Percentiles rank a stretch among this genome's conserved stretches.
These are phyloP conservation scores for Murraya paniculata DNA, from an alignment of 345 rosid species.

Conservation along the genomic window DNA sequence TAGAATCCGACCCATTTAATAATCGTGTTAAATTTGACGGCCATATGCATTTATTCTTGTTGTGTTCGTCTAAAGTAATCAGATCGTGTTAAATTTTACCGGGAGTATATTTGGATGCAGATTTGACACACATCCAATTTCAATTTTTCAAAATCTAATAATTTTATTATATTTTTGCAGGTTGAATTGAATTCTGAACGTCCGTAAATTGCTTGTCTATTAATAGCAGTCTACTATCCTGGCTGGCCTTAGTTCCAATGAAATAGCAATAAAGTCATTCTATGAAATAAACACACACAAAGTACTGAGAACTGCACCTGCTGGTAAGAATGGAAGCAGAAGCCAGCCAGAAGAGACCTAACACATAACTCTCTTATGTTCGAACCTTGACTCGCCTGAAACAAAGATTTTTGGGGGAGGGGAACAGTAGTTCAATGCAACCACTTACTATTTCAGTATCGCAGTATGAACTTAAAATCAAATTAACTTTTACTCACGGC, in stretches of 20 bases:
- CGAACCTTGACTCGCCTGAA: slow-evolving; percentile 64
- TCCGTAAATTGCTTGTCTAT: neutral
- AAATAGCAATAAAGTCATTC: neutral
- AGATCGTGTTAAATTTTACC: no score
- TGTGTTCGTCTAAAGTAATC: no score
- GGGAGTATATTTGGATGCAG: no score
- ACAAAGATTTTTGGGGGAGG: neutral
- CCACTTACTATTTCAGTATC: no score
- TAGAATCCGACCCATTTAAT: accelerated
- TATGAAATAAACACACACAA: neutral
- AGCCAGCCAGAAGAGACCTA: slow-evolving; percentile 62
- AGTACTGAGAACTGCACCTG: slow-evolving; percentile 40
- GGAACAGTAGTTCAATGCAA: neutral
- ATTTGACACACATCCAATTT: no score
- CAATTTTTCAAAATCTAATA: no score
- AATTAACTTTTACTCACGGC: slow-evolving; percentile 46
- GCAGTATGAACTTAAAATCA: neutral
- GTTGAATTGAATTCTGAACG: no score
- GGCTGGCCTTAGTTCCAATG: neutral
- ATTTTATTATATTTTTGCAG: no score
- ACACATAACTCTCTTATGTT: slow-evolving; percentile 48
- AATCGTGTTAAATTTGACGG: no score
- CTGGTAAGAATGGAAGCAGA: slow-evolving; percentile 79
- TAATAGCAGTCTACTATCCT: neutral
- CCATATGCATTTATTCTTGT: no score